A percentile compares a stretch with the other conserved stretches of the same genome.
These are phyloP conservation scores for Colletotrichum camelliae DNA, from an alignment of 2,329 filamentous ascomycete species.

Conservation along the genomic window DNA sequence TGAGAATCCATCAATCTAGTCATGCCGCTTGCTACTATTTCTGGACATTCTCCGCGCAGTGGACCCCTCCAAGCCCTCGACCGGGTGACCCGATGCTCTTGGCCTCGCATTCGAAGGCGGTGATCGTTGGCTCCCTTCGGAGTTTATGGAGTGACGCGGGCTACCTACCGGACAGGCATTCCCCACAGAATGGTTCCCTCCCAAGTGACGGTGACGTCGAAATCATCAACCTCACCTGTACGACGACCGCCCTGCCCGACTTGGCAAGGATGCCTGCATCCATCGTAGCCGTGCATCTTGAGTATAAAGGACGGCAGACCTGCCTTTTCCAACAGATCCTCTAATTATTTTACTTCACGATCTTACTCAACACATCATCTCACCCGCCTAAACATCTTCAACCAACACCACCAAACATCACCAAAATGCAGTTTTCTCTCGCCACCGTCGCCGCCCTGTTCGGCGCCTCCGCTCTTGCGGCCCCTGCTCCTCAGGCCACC, in stretches of 20 bases:
- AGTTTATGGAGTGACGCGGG: not conserved
- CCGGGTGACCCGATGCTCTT: not conserved
- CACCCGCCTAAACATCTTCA: not conserved
- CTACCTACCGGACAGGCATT: constrained; percentile 3
- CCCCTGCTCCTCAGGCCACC: constrained; percentile 8
- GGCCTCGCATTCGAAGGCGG: not conserved
- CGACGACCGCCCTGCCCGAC: not conserved
- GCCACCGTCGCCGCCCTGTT: constrained; percentile 23
- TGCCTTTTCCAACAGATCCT: not conserved
- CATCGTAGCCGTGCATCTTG: not conserved
- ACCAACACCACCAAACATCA: not conserved
- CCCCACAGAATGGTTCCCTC: constrained; percentile 3
- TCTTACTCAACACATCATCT: not conserved
- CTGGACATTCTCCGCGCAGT: not conserved
- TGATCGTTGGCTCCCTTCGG: not conserved
- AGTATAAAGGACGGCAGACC: not conserved
- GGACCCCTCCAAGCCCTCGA: not conserved
- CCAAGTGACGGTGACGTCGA: constrained; percentile 9
- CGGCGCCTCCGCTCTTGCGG: constrained; percentile 24
- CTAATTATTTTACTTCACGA: not conserved
- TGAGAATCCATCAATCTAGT: not conserved
- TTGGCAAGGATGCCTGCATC: not conserved
- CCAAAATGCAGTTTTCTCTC: constrained; percentile 29
- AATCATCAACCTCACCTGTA: not conserved
- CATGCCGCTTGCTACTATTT: constrained; percentile 8